Percentiles rank a stretch among this genome's conserved stretches.
These are phyloP conservation scores for Solanum chiquidenum DNA, from an alignment of 257 asterid species.

Conservation along the genomic window DNA sequence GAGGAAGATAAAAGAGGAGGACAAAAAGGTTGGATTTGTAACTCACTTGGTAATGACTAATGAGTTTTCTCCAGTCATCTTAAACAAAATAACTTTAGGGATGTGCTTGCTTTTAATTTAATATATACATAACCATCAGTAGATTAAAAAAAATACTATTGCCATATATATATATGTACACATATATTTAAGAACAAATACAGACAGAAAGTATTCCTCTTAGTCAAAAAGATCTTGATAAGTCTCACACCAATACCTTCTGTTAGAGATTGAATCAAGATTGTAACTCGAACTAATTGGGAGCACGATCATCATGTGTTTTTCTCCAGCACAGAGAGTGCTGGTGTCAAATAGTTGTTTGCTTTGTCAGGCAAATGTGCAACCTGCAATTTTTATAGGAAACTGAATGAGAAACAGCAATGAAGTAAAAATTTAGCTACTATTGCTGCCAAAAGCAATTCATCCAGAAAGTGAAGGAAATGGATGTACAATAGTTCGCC, in stretches of 20 bases:
- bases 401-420: background rate
- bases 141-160: background rate
- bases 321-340: conserved; percentile 92
- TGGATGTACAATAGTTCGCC: background rate
- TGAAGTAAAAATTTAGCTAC: background rate
- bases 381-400: conserved; percentile 34
- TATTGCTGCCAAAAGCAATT: background rate
- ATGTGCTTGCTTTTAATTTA: background rate
- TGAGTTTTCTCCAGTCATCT: background rate
- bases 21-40: background rate
- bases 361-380: conserved; percentile 99
- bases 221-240: background rate
- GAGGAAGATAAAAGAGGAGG: background rate
- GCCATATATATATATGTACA: background rate
- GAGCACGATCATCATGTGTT: conserved; percentile 44
- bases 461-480: background rate
- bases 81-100: background rate
- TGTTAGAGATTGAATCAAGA: background rate
- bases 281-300: background rate
- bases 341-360: conserved; percentile 91
- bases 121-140: background rate
- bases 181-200: background rate
- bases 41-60: background rate
- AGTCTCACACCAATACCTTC: background rate
- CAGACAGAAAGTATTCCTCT: background rate